Base-by-base conservation (phyloP, 305 asterid genomes). In the Salvia sclarea region DNA sequence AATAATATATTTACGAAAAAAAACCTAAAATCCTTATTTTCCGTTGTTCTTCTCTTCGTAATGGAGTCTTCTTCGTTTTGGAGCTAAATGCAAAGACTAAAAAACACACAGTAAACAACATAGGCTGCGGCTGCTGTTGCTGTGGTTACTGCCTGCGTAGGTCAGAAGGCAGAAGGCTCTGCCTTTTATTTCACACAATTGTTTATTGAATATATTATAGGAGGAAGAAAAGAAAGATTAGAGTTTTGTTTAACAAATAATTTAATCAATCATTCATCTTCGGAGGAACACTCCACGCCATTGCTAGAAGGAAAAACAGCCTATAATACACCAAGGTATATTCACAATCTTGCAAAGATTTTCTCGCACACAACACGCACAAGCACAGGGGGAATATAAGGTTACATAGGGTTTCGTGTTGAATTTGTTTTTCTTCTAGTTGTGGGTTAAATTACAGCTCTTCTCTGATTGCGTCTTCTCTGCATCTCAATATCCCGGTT, bases 231-330 rank as follows among this genome's bases (percentile, higher is more conserved):
- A 61, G 6, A 12, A 52, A 24, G 37, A 41, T 41, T 43, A 8
- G 54, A 4, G 54, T 33, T 33, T 10, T 10, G 30, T 60, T 70
- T 52, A 52, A 10, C 22, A 5, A 31, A 66, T 68, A 30, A 30
- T 74, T 59, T 61, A 69, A 72, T 68, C 78, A 61, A 60, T 75
- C 70, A 72, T 61, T 70, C 81, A 68, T 75, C 75, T 68, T 48
- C 57, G 24, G 45, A 38, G 69, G 5, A 50, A 67, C 71, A 70
- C 80, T 75, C 73, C 80, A 80, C 78, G 74, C 80, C 81, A 80
- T 80, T 80, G 84, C 43, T 56, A 12, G 56, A 61, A 38, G 69
- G 0, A 38, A 30, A 50, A 69, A 50, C 66, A 72, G 69, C 76
- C 72, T 54, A 57, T 30, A 60, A 49, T 38, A 64, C 48, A 48